Evolutionary conservation across 495 filamentous ascomycete genomes (phyloP), one percentile per base, ranked within the genome.

Genomic region (Hypomontagnella submonticulosa): DNA sequence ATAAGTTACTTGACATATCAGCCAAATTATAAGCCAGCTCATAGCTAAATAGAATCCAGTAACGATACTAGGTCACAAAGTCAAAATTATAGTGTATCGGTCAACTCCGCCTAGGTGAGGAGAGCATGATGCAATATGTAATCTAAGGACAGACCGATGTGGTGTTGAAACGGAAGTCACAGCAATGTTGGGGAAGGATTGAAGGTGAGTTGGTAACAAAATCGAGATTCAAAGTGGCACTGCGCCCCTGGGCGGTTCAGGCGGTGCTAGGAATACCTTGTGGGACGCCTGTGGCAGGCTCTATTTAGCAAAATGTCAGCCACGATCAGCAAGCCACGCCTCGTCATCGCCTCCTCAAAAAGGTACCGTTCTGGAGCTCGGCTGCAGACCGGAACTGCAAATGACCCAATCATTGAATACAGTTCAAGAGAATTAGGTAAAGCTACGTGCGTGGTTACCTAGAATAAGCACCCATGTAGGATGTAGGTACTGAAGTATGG

Each of bases 291-390:
- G 15, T 20, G 13, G 12, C 33, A 36, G 12, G 32, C 58, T 44
- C 52, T 23, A 48, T 47, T 59, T 64, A 64, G 44, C 36, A 32
- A 54, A n/a, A 41, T 62, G 46, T 57, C 61, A 66, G 67, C 67
- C 61, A 70, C 61, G 38, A 54, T 66, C 34, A 57, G 53, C 46
- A 66, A 70, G 67, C 62, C 61, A 70, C 67, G 67, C 67, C 67
- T 66, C 67, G 67, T 70, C 67, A 70, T 70, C 67, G 67, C 67
- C 62, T 61, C 67, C 57, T 56, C 38, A 44, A 43, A 61, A 57
- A 37, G 37, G 56, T 27, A 27, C 23, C 3, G 44, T 60, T 60
- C 32, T 37, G 20, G 15, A 51, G 11, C 41, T 61, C 61, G 57
- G 56, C 30, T 37, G 57, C 57, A 54, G 56, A 62, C 37, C 46